Evolutionary conservation across 495 filamentous ascomycete genomes (phyloP), one percentile per base, ranked within the genome.

Genomic region (Pseudomonodictys pantanalensis): DNA sequence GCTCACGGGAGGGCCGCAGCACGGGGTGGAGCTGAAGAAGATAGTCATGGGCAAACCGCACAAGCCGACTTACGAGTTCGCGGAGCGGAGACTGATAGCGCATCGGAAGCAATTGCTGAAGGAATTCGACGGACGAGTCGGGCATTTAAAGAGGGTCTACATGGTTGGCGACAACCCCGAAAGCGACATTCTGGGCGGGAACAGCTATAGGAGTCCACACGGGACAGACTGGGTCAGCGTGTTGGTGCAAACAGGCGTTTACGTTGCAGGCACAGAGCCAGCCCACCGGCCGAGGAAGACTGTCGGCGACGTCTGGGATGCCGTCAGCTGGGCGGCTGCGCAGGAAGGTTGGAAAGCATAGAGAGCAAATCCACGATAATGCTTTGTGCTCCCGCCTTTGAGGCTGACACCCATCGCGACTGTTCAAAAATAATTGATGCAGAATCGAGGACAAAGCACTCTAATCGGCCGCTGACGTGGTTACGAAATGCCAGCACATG

Each of bases 121-220:
- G 42, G 15, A 68, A 32, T 58, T 63, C 18, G 58, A 50, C 25
- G 68, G 70, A 22, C 61, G 74, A 15, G 56, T 76, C 0, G 68
- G 67, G 7, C 75, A 74, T 15, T 68, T 96, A 57, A 72, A 75
- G 65, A 80, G 77, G 12, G 89, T 99, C 4, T 97, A 95, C 67
- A 97, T 97, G 92, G 80, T 99, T n/a, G 93, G 93, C 0, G 93
- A 99, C 65, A 99, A 97, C 64, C 92, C 93, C 0, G 89, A 89
- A 68, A 89, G 84, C 26, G 93, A 99, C 72, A 95, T 99, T 56
- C 74, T 79, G 11, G 93, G 95, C n/a, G 92, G 89, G 23, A 97
- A 96, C 66, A 77, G 77, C 28, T 93, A 87, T 70, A 66, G 68
- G 11, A 90, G 86, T 58, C 72, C 76, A 8, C 61, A 74, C 39